Percentiles rank a stretch among this genome's conserved stretches.
These are phyloP conservation scores for Hirschioporus abietinus DNA, from an alignment of 768 basidiomycete species.

Conservation along the genomic window DNA sequence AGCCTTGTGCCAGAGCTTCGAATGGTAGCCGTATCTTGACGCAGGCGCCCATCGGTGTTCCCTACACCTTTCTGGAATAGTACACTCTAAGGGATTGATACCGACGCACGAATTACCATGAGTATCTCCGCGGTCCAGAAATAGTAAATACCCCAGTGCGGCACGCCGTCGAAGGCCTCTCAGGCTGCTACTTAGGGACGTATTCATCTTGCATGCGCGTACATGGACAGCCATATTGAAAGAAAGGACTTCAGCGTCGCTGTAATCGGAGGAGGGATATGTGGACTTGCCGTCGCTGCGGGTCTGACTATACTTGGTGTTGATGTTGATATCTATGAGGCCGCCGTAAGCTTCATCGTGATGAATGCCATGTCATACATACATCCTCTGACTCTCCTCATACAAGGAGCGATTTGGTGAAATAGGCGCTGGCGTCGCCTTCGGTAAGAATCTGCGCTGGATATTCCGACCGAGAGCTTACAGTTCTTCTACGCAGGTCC, in stretches of 20 bases:
- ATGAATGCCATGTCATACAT: conserved; percentile 1
- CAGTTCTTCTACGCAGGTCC: conserved; percentile 29
- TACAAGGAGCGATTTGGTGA: conserved; percentile 34
- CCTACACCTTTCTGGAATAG: too few species aligned
- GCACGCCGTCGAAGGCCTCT: too few species aligned
- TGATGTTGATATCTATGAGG: conserved; percentile 46
- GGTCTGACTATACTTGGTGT: conserved; percentile 38
- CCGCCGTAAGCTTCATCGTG: conserved; percentile 32
- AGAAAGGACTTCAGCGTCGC: conserved; percentile 42
- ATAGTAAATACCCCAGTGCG: too few species aligned
- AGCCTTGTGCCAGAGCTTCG: too few species aligned
- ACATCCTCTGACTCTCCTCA: conserved; percentile 23
- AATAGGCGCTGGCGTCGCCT: conserved; percentile 49
- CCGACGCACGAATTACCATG: too few species aligned
- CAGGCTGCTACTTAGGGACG: too few species aligned
- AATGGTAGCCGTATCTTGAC: too few species aligned
- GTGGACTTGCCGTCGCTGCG: conserved; percentile 44
- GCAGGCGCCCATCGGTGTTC: too few species aligned
- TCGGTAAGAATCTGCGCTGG: conserved; percentile 29
- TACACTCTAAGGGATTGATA: too few species aligned
- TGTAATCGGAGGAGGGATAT: conserved; percentile 53
- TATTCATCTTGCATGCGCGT: too few species aligned
- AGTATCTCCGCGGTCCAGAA: too few species aligned
- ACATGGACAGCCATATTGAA: too few species aligned
- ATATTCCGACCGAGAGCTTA: background rate